Evolutionary conservation across 2,329 filamentous ascomycete genomes (phyloP).

Genomic region (Ophiocordyceps camponoti-leonardi): DNA sequence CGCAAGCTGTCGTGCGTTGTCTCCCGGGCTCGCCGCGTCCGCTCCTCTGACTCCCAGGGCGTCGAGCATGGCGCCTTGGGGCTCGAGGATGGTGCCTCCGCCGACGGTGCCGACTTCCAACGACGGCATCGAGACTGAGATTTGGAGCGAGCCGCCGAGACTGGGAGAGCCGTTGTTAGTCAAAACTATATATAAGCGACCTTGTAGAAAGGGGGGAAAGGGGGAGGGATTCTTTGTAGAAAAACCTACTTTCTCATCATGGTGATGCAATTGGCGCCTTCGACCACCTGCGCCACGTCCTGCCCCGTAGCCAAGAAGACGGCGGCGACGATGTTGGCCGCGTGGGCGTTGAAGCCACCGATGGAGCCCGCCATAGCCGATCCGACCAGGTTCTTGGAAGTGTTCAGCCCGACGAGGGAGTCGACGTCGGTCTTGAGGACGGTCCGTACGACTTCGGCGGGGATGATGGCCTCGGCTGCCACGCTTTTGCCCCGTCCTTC

Average conservation of each 20-base stretch:
- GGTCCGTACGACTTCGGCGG: slow-evolving; percentile 64
- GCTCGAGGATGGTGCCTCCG: slow-evolving; percentile 91
- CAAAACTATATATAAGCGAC: too few species aligned
- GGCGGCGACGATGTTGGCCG: slow-evolving; percentile 90
- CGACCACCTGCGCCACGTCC: slow-evolving; percentile 95
- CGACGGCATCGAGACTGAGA: slow-evolving; percentile 94
- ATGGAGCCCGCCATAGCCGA: slow-evolving; percentile 93
- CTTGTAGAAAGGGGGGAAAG: too few species aligned
- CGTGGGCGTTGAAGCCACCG: slow-evolving; percentile 95
- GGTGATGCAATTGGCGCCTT: slow-evolving; percentile 94
- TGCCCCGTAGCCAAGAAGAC: slow-evolving; percentile 93
- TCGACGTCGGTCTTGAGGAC: slow-evolving; percentile 92
- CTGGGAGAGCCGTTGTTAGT: slow-evolving; percentile 28
- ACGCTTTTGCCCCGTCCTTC: too few species aligned
- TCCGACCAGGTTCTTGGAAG: slow-evolving; percentile 88
- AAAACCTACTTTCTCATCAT: slow-evolving; percentile 98
- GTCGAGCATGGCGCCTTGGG: too few species aligned
- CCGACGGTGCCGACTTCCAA: slow-evolving; percentile 96
- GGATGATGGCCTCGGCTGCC: slow-evolving; percentile 96
- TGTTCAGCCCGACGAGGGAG: slow-evolving; percentile 84
- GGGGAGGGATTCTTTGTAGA: too few species aligned
- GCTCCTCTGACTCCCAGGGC: too few species aligned
- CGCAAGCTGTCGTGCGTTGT: too few species aligned
- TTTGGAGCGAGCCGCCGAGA: slow-evolving; percentile 77
- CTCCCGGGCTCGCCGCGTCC: too few species aligned